Percentiles rank a stretch among this genome's conserved stretches.
Evolutionary conservation across 2,329 filamentous ascomycete species (phyloP).

Genomic region (Pseudogymnoascus sp.): DNA sequence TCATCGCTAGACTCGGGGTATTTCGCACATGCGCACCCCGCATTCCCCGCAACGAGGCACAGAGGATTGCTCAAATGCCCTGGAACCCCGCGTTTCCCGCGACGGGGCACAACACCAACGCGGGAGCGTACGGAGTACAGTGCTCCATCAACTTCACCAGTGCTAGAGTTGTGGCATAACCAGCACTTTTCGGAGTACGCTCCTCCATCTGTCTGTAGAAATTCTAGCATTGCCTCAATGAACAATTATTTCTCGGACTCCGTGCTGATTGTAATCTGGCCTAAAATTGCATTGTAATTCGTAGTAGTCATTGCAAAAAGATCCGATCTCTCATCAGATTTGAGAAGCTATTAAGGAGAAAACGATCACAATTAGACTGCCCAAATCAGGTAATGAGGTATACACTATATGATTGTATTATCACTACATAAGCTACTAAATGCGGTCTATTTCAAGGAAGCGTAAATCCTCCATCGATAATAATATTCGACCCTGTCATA

Average conservation of each 20-base stretch:
- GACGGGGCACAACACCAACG: not conserved
- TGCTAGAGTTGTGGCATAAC: not conserved
- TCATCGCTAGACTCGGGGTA: not conserved
- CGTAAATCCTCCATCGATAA: slow-evolving; percentile 24
- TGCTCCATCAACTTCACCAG: not conserved
- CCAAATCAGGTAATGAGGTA: not conserved
- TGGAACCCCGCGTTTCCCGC: not conserved
- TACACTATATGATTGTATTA: not conserved
- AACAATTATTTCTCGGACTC: not conserved
- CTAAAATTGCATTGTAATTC: not conserved
- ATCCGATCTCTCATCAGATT: not conserved
- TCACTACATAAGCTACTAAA: not conserved
- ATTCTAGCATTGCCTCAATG: not conserved
- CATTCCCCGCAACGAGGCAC: not conserved
- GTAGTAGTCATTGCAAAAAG: not conserved
- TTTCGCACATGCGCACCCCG: not conserved
- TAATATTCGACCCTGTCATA: slow-evolving; percentile 34
- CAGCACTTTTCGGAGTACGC: not conserved
- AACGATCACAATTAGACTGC: not conserved
- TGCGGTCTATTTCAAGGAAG: slow-evolving; percentile 14
- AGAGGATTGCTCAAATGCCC: too few relatives aligned
- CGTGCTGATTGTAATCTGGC: not conserved
- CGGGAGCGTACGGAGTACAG: not conserved
- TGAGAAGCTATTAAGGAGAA: not conserved
- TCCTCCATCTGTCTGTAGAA: not conserved